A percentile compares a stretch with the other conserved stretches of the same genome.
Evolutionary conservation across 2,329 filamentous ascomycete genomes (phyloP).

Genomic region (Aplosporella prunicola): DNA sequence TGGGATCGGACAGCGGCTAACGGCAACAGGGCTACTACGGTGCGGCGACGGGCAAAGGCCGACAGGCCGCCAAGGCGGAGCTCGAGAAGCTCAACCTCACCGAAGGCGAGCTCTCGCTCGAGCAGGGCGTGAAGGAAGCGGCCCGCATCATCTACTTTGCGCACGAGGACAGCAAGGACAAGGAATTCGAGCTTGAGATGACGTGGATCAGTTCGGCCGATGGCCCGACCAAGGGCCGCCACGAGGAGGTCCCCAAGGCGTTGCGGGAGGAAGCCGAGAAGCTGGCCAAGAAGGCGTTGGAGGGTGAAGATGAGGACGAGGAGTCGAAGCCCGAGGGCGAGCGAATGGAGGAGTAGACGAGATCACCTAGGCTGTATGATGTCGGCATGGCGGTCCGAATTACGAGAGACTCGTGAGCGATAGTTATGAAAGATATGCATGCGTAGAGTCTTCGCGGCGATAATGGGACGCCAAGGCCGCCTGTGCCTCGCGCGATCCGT

Average conservation of each 20-base stretch:
- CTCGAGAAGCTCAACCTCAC: conserved; percentile 92
- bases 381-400: too few relatives aligned
- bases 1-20: too few relatives aligned
- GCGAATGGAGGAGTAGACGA: conserved; percentile 76
- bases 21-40: conserved; percentile 99
- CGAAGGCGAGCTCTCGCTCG: conserved; percentile 64
- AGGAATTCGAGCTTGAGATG: conserved; percentile 99
- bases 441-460: too few relatives aligned
- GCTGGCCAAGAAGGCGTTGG: conserved; percentile 81
- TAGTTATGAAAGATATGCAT: conserved; percentile 8
- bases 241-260: conserved; percentile 87
- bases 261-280: conserved; percentile 85
- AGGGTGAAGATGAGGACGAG: conserved; percentile 76
- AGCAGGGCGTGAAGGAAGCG: conserved; percentile 90
- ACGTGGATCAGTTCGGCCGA: conserved; percentile 84
- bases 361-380: too few relatives aligned
- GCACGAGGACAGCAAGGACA: conserved; percentile 98
- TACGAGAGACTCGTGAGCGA: conserved; percentile 4
- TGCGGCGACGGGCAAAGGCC: conserved; percentile 90
- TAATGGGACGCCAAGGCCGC: too few relatives aligned
- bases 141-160: conserved; percentile 95
- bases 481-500: too few relatives aligned
- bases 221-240: conserved; percentile 84
- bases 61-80: conserved; percentile 95
- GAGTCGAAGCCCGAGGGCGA: conserved; percentile 55